phyloP scores from a whole-genome alignment of 2,329 filamentous ascomycete genomes.

The Xylariaceae sp. region DNA sequence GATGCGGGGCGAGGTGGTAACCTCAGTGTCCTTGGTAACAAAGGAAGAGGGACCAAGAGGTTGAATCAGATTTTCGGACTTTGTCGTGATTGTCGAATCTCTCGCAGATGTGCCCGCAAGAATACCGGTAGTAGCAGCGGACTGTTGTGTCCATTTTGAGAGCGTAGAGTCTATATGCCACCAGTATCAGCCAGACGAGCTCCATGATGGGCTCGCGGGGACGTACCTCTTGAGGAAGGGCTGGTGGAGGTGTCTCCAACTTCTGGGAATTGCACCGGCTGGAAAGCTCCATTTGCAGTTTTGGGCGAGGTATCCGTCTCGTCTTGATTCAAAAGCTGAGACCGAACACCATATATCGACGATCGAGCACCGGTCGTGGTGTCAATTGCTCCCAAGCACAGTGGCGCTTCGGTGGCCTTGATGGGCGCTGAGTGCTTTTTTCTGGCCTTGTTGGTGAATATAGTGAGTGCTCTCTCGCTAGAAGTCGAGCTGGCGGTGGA shows the following conservation, averaged over 20 bases:
- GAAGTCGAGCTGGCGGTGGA: slow-evolving; percentile 39
- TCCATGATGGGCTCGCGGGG: no score
- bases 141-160: slow-evolving; percentile 35
- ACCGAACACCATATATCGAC: slow-evolving; percentile 18
- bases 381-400: no score
- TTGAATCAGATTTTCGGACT: slow-evolving; percentile 29
- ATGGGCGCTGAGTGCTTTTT: slow-evolving; percentile 23
- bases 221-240: slow-evolving; percentile 29
- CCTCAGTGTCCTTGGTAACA: slow-evolving; percentile 33
- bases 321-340: slow-evolving; percentile 16
- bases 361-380: slow-evolving; percentile 12
- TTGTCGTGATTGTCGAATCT: slow-evolving; percentile 21
- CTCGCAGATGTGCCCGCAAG: slow-evolving; percentile 25
- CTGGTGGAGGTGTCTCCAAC: slow-evolving; percentile 14
- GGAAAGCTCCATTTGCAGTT: slow-evolving; percentile 8
- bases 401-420: no score
- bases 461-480: slow-evolving; percentile 31
- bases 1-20: slow-evolving; percentile 26
- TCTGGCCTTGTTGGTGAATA: slow-evolving; percentile 35
- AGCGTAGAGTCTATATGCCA: slow-evolving; percentile 38
- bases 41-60: slow-evolving; percentile 34
- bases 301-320: slow-evolving; percentile 13
- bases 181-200: neutral
- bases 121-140: slow-evolving; percentile 24
- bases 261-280: slow-evolving; percentile 14